Conservation (phyloP, 306 rosid species). For the Lathyrus oleraceus region DNA sequence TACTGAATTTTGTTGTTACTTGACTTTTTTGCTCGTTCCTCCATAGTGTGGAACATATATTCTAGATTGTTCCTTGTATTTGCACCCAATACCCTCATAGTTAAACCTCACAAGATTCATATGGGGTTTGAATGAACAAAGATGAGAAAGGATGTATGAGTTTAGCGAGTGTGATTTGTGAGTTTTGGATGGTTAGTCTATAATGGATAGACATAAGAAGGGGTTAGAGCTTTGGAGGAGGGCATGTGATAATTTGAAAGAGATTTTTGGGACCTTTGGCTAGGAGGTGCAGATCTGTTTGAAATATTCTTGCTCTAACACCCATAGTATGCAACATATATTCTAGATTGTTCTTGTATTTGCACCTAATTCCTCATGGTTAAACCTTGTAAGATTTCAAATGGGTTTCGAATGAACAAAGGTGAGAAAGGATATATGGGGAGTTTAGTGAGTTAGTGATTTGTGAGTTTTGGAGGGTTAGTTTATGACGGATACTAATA, state of each 20-base stretch:
- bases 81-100: background rate
- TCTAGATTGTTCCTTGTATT: background rate
- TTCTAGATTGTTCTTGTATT: background rate
- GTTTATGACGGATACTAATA: background rate
- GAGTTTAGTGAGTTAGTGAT: background rate
- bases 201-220: background rate
- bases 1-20: background rate
- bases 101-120: background rate
- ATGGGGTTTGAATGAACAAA: no score
- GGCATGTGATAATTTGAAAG: background rate
- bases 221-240: background rate
- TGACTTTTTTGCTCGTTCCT: background rate
- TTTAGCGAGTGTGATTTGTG: background rate
- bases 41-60: background rate
- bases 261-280: background rate
- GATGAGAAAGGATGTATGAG: no score
- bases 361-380: background rate
- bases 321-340: background rate
- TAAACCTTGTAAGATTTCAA: background rate
- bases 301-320: constrained; percentile 3
- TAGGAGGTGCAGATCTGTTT: background rate
- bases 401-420: no score
- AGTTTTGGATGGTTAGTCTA: background rate
- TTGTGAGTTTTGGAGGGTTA: background rate
- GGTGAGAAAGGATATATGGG: no score